Conservation (phyloP, 306 rosid genomes). For the Luffa aegyptiaca region DNA sequence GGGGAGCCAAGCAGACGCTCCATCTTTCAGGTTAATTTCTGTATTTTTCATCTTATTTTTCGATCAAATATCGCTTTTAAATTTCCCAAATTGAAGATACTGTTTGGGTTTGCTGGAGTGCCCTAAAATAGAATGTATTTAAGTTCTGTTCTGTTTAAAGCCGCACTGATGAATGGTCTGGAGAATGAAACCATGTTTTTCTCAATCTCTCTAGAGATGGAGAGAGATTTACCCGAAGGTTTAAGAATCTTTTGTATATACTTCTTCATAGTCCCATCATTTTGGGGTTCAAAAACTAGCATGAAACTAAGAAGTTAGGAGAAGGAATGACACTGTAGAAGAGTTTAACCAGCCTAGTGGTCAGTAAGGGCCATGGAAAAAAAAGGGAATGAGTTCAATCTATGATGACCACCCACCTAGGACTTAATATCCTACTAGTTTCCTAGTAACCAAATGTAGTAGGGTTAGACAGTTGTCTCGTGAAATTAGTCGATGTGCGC, state of each 20-base stretch:
- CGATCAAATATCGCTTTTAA: neutral
- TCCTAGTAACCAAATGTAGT: no score
- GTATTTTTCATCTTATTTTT: neutral
- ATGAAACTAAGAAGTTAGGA: neutral
- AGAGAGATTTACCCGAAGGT: neutral
- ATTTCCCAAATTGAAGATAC: neutral
- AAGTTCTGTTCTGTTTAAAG: neutral
- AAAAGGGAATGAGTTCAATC: no score
- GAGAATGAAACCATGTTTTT: neutral
- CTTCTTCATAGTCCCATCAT: neutral
- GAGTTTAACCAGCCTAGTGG: neutral
- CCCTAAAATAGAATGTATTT: neutral
- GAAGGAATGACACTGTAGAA: neutral
- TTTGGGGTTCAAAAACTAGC: neutral
- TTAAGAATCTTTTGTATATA: neutral
- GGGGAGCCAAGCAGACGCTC: conserved; percentile 67
- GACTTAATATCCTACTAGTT: no score
- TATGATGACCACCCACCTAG: no score
- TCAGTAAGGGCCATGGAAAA: no score
- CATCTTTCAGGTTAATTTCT: conserved; percentile 55
- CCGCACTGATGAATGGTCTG: neutral
- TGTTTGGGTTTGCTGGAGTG: neutral
- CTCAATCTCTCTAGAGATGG: neutral
- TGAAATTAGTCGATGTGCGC: no score
- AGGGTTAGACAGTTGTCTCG: no score